Conservation (phyloP, 2,329 filamentous ascomycete genomes). For the Hymenoscyphus occultus region DNA sequence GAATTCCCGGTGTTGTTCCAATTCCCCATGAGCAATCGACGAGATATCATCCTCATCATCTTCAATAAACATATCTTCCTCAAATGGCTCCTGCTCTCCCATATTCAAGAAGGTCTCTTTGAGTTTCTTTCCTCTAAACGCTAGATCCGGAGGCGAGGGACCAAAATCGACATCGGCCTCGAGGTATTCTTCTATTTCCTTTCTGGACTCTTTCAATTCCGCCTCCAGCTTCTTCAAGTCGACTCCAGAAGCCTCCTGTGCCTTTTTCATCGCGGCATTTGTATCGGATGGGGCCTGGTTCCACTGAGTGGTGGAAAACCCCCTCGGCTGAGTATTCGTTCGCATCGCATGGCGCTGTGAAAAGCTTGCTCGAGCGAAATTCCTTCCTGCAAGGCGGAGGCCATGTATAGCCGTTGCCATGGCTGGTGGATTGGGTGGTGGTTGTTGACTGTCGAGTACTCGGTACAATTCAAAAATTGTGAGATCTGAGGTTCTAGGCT, state of each 20-base stretch:
- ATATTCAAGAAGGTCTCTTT: slow-evolving; percentile 37
- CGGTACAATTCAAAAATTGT: slow-evolving; percentile 6
- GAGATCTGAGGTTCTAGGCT: background rate
- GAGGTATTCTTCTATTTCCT: slow-evolving; percentile 15
- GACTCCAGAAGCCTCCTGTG: slow-evolving; percentile 5
- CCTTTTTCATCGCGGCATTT: background rate
- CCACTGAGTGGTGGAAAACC: slow-evolving; percentile 27
- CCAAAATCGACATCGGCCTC: slow-evolving; percentile 16
- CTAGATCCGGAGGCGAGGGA: slow-evolving; percentile 11
- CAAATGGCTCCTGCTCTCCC: slow-evolving; percentile 33
- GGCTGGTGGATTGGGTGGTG: slow-evolving; percentile 14
- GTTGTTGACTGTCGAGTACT: background rate
- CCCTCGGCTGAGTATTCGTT: slow-evolving; percentile 26
- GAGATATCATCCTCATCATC: slow-evolving; percentile 83
- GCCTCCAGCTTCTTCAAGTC: slow-evolving; percentile 10
- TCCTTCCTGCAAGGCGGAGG: slow-evolving; percentile 31
- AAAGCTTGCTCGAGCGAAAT: slow-evolving; percentile 24
- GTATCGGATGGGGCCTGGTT: slow-evolving; percentile 5
- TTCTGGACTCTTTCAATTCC: slow-evolving; percentile 9
- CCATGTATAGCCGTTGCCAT: slow-evolving; percentile 35
- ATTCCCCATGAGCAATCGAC: slow-evolving; percentile 76
- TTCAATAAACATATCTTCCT: slow-evolving; percentile 22
- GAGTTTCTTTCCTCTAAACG: slow-evolving; percentile 22
- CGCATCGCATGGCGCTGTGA: slow-evolving; percentile 17
- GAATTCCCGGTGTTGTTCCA: slow-evolving; percentile 84